Percentiles rank a stretch among this genome's conserved stretches.
Evolutionary conservation across 2,329 filamentous ascomycete species (phyloP).

Genomic region (Exophiala sp.): DNA sequence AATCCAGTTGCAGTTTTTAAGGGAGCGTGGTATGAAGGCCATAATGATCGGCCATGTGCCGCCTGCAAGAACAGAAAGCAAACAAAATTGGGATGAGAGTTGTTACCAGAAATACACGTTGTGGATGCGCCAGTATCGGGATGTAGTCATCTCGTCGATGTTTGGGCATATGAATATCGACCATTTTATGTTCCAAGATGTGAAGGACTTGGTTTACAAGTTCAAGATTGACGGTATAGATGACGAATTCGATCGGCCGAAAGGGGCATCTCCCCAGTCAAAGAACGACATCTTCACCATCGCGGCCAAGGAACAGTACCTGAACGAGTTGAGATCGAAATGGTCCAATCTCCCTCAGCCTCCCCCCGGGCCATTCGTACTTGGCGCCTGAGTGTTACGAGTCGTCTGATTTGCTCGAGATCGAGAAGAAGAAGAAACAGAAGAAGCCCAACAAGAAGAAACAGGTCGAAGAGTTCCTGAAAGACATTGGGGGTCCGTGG

Average conservation of each 20-base stretch:
- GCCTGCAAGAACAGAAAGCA: constrained; percentile 76
- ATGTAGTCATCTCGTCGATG: constrained; percentile 71
- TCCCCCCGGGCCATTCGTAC: constrained; percentile 29
- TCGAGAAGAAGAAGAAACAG: constrained; percentile 16
- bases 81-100: constrained; percentile 88
- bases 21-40: constrained; percentile 81
- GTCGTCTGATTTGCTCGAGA: not conserved
- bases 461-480: constrained; percentile 51
- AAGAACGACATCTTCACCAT: constrained; percentile 52
- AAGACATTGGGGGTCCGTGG: constrained; percentile 70
- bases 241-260: constrained; percentile 38
- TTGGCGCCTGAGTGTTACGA: constrained; percentile 10
- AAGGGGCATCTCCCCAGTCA: not conserved
- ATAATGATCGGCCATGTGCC: constrained; percentile 93
- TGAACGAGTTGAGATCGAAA: constrained; percentile 66
- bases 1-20: constrained; percentile 76
- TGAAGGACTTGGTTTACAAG: constrained; percentile 58
- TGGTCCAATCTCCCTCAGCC: constrained; percentile 70
- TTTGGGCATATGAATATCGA: constrained; percentile 99
- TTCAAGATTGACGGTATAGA: constrained; percentile 35
- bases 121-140: constrained; percentile 84
- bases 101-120: constrained; percentile 98
- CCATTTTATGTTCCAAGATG: constrained; percentile 90
- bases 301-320: constrained; percentile 68
- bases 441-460: constrained; percentile 39